These are phyloP conservation scores for Scedosporium boydii DNA, from an alignment of 2,329 filamentous ascomycete genomes.

Conservation along the genomic window DNA sequence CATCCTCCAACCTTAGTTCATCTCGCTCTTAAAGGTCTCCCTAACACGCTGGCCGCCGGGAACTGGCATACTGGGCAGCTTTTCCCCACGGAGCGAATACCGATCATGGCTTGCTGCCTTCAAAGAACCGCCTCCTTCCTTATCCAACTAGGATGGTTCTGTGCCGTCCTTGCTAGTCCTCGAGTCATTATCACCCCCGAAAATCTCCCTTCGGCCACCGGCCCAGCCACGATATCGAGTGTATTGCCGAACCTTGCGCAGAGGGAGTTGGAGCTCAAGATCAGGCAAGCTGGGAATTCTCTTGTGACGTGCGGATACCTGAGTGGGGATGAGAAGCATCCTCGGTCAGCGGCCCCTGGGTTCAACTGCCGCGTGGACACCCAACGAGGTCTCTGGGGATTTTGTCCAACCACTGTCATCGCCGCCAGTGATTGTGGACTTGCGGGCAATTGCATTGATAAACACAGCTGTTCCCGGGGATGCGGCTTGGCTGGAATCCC, in stretches of 20 bases:
- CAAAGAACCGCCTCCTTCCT: too few relatives aligned
- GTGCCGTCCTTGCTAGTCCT: too few relatives aligned
- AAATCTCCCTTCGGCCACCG: too few relatives aligned
- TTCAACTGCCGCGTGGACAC: conserved; percentile 27
- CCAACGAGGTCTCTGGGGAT: conserved; percentile 25
- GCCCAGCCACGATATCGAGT: not conserved
- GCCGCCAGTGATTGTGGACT: conserved; percentile 27
- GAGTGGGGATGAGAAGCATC: conserved; percentile 18
- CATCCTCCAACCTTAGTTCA: too few relatives aligned
- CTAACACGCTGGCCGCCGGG: too few relatives aligned
- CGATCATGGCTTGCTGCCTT: too few relatives aligned
- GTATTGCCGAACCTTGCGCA: not conserved
- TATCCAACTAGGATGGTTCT: too few relatives aligned
- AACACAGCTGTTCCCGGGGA: conserved; percentile 18
- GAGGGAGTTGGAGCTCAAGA: not conserved
- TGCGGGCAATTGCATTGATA: conserved; percentile 25
- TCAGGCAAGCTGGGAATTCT: not conserved
- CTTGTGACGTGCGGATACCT: conserved; percentile 19
- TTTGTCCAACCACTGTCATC: conserved; percentile 26
- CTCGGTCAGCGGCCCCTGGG: conserved; percentile 21
- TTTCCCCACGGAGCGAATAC: too few relatives aligned
- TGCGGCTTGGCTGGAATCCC: conserved; percentile 18
- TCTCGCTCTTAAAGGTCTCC: too few relatives aligned
- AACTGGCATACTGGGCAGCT: too few relatives aligned
- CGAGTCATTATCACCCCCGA: too few relatives aligned